Base-by-base conservation (phyloP, 441 rosid genomes). In the Geranium incanum region DNA sequence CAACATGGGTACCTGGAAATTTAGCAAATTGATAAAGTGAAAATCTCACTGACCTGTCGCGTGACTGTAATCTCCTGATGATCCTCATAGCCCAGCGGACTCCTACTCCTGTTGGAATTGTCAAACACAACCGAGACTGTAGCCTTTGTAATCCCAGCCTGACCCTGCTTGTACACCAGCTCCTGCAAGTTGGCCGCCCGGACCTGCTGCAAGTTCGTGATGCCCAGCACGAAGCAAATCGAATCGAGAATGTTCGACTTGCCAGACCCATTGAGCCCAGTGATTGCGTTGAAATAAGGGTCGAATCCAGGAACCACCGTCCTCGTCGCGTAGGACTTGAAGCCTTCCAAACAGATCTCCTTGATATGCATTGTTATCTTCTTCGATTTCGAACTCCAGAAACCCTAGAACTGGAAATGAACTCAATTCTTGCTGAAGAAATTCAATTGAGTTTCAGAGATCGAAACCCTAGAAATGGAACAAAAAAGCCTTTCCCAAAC, bases 91-190 rank as follows among this genome's bases (percentile, higher is more conserved):
- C 99, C 97, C 8, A 95, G 93, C 9, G 98, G 99, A 64, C 99
- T 91, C 19, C 89, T 67, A 60, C 78, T 75, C 80, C 95, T 72
- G 67, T 92, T 87, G 33, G 97, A 87, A 48, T 95, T 95, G 70
- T 92, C 96, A 12, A 95, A 95, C 45, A 92, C 86, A 23, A 95
- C 80, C 0, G 97, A 92, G 1, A 95, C 99, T 0, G 99, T 95
- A 6, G 98, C 97, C 66, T 92, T 95, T 5, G 99, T 92, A 41
- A 95, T 91, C 66, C 99, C 99, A 65, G 99, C 99, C 79, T 95
- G 99, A 0, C 99, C 99, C 84, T 95, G 99, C 88, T 95, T 95
- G 83, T 95, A 95, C 3, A 95, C 99, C 48, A 92, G 92, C 88
- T 95, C 99, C 77, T 95, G 99, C 11, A 95, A 91, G 79, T 92